phyloP scores from a whole-genome alignment of 257 asterid genomes.

The Craterostigma plantagineum region DNA sequence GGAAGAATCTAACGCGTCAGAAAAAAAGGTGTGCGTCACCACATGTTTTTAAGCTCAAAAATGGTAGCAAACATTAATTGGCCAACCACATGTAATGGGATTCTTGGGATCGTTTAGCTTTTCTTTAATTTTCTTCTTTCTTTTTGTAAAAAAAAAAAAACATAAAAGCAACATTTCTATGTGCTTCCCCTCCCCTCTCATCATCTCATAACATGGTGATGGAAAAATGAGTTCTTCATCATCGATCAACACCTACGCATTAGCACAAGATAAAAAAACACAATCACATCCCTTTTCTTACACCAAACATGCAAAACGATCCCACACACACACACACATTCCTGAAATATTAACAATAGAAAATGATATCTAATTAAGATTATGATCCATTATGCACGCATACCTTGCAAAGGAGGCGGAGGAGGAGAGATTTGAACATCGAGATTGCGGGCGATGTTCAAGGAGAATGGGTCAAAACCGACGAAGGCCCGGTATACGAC shows the following conservation, averaged over 20 bases:
- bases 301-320: too few species aligned
- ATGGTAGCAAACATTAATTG: constrained; percentile 2
- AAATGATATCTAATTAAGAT: too few species aligned
- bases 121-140: background rate
- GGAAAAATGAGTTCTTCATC: constrained; percentile 19
- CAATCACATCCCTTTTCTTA: constrained; percentile 7
- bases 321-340: too few species aligned
- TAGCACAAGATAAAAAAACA: background rate
- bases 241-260: constrained; percentile 12
- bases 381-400: too few species aligned
- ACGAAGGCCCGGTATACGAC: constrained; percentile 37
- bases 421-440: too few species aligned
- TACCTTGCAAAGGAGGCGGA: too few species aligned
- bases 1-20: too few species aligned
- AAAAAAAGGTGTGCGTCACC: too few species aligned
- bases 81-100: constrained; percentile 18
- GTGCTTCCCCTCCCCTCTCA: too few species aligned
- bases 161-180: background rate
- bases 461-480: constrained; percentile 39
- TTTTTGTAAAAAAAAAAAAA: background rate
- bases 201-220: background rate
- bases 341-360: too few species aligned
- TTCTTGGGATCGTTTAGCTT: constrained; percentile 11
- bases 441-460: constrained; percentile 54
- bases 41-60: too few species aligned